Evolutionary conservation across 345 rosid species (phyloP), one percentile per base, ranked within the genome.

Genomic region (Eucalyptus urophylla): DNA sequence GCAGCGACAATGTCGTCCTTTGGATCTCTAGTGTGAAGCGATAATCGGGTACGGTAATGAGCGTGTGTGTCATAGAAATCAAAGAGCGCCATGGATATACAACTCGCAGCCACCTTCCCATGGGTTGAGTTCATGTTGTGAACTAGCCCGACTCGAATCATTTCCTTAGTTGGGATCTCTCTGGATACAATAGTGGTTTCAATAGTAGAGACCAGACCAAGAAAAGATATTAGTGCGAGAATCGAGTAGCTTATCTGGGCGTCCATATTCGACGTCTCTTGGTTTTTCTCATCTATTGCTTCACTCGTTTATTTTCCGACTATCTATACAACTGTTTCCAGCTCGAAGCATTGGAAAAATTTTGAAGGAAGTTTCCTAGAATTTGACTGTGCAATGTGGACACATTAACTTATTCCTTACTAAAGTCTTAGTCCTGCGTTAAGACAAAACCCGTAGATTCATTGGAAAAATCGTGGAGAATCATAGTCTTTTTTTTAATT

Each of bases 31-130:
- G 50, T 24, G 24, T 87, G 88, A 47, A 91, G 37, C 21, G n/a
- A 17, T 47, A 91, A 24, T 80, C 88, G 86, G 14, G 91, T 90
- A 37, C 9, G 56, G 69, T 90, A 87, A 62, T 62, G 24, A 14
- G 88, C 60, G 43, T 91, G 90, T 91, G 90, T 13, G 24, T 87
- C 76, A 21, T 91, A 91, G 47, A 91, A 91, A 51, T 91, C 89
- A 3, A 90, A 86, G 47, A 60, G 62, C 14, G 90, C 90, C 87
- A 87, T 89, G 17, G 85, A 25, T 8, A 89, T 87, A 86, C 87
- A 65, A 3, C 76, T 65, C 37, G 9, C 8, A 33, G 15, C 37
- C 76, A 65, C 19, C 76, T 65, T 65, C 76, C 76, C 37, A 13
- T 14, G 8, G 33, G 76, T 29, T 2, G 76, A 65, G 76, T n/a